Percentiles rank a stretch among this genome's conserved stretches.
phyloP scores from a whole-genome alignment of 495 filamentous ascomycete species.

The Trichoderma parareesei region DNA sequence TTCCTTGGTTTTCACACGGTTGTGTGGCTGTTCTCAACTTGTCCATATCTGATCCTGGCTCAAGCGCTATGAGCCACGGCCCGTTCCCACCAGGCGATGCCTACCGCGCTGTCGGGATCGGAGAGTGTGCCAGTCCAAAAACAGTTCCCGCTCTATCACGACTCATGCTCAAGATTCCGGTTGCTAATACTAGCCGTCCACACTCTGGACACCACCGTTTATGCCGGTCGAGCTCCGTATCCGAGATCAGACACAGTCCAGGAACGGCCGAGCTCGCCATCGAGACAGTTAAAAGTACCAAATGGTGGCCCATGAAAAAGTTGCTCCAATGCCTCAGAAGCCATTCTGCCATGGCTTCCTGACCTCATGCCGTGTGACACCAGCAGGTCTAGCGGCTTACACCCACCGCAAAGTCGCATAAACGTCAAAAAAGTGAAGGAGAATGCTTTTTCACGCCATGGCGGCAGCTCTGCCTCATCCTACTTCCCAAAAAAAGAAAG shows the following conservation, averaged over 20 bases:
- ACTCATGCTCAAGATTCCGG: background rate
- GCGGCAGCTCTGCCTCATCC: background rate
- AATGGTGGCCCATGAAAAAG: background rate
- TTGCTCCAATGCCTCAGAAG: background rate
- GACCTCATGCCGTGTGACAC: conserved; percentile 2
- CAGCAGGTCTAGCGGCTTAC: conserved; percentile 2
- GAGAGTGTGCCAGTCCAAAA: background rate
- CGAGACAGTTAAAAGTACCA: too few relatives aligned
- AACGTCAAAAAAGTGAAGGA: background rate
- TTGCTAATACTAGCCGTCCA: background rate
- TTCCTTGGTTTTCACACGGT: background rate
- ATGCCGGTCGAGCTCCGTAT: background rate
- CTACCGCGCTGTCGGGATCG: conserved; percentile 6
- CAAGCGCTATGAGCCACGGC: conserved; percentile 6
- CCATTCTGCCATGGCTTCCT: background rate
- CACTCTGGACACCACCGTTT: background rate
- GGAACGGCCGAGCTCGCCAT: background rate
- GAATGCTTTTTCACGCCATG: background rate
- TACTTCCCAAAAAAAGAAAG: background rate
- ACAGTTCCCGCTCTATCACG: background rate
- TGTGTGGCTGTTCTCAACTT: background rate
- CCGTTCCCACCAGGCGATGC: conserved; percentile 4
- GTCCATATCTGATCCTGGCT: background rate
- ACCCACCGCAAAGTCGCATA: conserved; percentile 1
- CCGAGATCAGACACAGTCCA: background rate